A percentile compares a stretch with the other conserved stretches of the same genome.
These are phyloP conservation scores for Aquanectria penicillioides DNA, from an alignment of 2,329 filamentous ascomycete genomes.

Conservation along the genomic window DNA sequence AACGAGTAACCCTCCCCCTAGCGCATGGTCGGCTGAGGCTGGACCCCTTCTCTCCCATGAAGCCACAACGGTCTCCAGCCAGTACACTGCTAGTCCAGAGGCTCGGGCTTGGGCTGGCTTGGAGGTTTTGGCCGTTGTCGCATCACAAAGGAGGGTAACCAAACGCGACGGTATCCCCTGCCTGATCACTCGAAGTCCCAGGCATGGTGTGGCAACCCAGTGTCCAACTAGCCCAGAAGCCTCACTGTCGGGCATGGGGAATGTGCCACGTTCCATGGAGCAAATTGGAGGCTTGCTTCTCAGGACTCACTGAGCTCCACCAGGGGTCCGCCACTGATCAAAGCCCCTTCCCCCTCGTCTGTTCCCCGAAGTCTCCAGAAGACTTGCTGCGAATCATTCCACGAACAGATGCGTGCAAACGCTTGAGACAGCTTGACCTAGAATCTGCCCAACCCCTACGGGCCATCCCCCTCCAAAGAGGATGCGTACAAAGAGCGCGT, in stretches of 20 bases:
- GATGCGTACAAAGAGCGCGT: conserved; percentile 31
- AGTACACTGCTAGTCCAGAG: conserved; percentile 11
- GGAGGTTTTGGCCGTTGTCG: background rate
- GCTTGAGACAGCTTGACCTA: conserved; percentile 8
- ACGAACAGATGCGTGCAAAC: conserved; percentile 21
- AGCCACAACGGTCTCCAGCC: conserved; percentile 34
- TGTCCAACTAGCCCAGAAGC: no score
- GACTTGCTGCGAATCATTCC: conserved; percentile 24
- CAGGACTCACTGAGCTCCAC: conserved; percentile 9
- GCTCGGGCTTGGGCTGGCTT: conserved; percentile 9
- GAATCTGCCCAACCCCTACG: conserved; percentile 10
- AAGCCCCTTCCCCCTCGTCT: conserved; percentile 1
- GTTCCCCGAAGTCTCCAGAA: conserved; percentile 7
- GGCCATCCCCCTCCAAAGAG: background rate
- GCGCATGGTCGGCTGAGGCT: conserved; percentile 23
- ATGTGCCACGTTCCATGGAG: conserved; percentile 20
- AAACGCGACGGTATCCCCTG: background rate
- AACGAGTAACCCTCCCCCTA: conserved; percentile 35
- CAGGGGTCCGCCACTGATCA: conserved; percentile 6
- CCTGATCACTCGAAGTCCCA: no score
- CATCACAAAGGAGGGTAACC: background rate
- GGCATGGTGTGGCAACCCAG: no score
- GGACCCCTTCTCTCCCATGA: conserved; percentile 18
- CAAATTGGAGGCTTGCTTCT: conserved; percentile 4
- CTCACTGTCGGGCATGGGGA: background rate